A percentile compares a stretch with the other conserved stretches of the same genome.
These are phyloP conservation scores for Xylaria sp. DNA, from an alignment of 2,329 filamentous ascomycete genomes.

Conservation along the genomic window DNA sequence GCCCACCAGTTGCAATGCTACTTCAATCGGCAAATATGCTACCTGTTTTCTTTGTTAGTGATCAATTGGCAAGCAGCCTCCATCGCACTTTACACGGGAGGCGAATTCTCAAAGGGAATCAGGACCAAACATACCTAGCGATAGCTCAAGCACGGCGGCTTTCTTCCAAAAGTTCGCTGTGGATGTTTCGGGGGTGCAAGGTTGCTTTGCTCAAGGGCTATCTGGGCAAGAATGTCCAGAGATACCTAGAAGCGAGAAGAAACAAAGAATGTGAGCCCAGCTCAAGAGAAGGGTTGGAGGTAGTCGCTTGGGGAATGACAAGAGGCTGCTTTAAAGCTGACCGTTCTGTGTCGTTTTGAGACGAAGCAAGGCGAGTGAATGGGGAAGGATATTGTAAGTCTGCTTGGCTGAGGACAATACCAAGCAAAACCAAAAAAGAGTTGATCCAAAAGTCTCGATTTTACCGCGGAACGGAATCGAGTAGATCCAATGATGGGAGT, in stretches of 20 bases:
- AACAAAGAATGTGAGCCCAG: not conserved
- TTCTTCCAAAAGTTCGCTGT: not conserved
- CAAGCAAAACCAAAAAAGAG: constrained; percentile 29
- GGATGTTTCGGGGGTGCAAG: not conserved
- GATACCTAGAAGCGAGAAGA: not conserved
- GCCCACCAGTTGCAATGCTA: not conserved
- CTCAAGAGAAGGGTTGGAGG: not conserved
- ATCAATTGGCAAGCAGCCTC: no score
- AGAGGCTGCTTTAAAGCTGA: not conserved
- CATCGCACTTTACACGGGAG: no score
- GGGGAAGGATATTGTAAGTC: constrained; percentile 34
- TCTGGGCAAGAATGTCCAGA: not conserved
- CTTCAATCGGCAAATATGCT: not conserved
- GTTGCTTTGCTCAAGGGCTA: not conserved
- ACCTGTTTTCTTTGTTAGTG: not conserved
- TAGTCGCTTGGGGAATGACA: not conserved
- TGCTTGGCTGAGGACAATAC: constrained; percentile 29
- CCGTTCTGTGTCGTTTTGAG: not conserved
- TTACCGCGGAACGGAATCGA: constrained; percentile 20
- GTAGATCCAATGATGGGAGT: constrained; percentile 27
- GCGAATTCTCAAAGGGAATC: not conserved
- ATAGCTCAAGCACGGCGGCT: not conserved
- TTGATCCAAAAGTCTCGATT: constrained; percentile 34
- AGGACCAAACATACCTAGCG: not conserved
- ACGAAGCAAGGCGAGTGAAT: constrained; percentile 4